Evolutionary conservation across 2,329 filamentous ascomycete species (phyloP).

Genomic region (Coniosporium tulheliwenetii): DNA sequence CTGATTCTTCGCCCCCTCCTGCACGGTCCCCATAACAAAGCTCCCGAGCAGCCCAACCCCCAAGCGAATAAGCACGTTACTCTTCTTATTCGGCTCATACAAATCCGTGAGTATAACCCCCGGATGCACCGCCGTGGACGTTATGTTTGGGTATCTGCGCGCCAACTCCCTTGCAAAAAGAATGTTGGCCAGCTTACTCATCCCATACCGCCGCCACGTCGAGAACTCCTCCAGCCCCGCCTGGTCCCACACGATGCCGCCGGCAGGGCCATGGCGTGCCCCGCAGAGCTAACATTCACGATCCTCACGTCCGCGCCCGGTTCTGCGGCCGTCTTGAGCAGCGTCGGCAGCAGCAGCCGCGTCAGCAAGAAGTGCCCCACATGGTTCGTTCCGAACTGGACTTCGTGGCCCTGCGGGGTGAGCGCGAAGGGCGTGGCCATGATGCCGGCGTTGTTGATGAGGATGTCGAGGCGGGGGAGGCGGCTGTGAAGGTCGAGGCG

Average conservation of each 20-base stretch:
- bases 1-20: conserved; percentile 22
- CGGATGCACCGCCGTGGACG: conserved; percentile 29
- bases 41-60: conserved; percentile 8
- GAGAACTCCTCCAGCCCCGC: conserved; percentile 12
- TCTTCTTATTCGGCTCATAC: conserved; percentile 7
- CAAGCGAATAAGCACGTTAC: conserved; percentile 11
- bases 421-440: conserved; percentile 16
- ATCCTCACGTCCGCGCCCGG: conserved; percentile 28
- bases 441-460: conserved; percentile 32
- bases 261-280: conserved; percentile 8
- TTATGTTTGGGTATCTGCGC: conserved; percentile 27
- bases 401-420: conserved; percentile 33
- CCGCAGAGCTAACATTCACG: conserved; percentile 21
- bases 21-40: conserved; percentile 8
- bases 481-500: conserved; percentile 20
- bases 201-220: conserved; percentile 27
- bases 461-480: conserved; percentile 26
- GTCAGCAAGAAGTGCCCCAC: conserved; percentile 34
- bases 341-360: conserved; percentile 26
- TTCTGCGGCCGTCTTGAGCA: conserved; percentile 24
- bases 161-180: conserved; percentile 29
- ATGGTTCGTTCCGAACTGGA: conserved; percentile 36
- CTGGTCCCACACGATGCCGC: conserved; percentile 21
- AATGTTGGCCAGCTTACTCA: conserved; percentile 35
- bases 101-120: conserved; percentile 32